A percentile compares a stretch with the other conserved stretches of the same genome.
Conservation (phyloP, 2,329 filamentous ascomycete genomes). For the Macrophomina pseudophaseolina region DNA sequence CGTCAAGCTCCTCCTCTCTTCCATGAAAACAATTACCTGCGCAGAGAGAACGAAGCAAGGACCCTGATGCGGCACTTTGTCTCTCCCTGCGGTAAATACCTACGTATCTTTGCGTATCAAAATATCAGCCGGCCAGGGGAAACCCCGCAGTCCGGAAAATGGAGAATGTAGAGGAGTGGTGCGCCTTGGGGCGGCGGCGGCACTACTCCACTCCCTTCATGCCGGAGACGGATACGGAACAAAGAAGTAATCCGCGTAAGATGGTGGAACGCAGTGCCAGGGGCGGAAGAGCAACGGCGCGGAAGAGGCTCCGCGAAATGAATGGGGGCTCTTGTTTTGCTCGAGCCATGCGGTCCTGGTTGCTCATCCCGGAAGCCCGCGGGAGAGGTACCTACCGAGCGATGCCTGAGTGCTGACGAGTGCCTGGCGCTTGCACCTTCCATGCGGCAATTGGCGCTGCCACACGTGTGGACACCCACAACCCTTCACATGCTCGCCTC, state of each 20-base stretch:
- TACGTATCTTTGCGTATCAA: no score
- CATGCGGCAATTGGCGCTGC: no score
- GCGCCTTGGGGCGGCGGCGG: background rate
- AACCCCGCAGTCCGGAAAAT: background rate
- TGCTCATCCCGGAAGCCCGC: background rate
- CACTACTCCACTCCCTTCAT: background rate
- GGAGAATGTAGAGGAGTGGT: background rate
- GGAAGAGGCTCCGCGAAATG: no score
- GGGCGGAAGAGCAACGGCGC: background rate
- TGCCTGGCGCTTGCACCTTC: background rate
- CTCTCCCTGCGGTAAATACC: no score
- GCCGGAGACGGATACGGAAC: background rate
- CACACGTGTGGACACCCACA: background rate
- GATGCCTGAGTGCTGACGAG: background rate
- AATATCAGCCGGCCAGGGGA: background rate
- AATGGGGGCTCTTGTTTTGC: no score
- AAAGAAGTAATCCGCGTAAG: background rate
- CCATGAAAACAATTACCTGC: no score
- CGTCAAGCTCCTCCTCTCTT: no score
- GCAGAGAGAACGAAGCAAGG: no score
- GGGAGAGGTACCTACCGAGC: background rate
- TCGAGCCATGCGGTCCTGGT: no score
- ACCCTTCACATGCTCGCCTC: background rate
- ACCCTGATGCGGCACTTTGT: no score
- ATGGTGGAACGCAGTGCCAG: background rate